Evolutionary conservation across 164 flowering plant genomes (phyloP).

Genomic region (Magnolia kwangsiensis): DNA sequence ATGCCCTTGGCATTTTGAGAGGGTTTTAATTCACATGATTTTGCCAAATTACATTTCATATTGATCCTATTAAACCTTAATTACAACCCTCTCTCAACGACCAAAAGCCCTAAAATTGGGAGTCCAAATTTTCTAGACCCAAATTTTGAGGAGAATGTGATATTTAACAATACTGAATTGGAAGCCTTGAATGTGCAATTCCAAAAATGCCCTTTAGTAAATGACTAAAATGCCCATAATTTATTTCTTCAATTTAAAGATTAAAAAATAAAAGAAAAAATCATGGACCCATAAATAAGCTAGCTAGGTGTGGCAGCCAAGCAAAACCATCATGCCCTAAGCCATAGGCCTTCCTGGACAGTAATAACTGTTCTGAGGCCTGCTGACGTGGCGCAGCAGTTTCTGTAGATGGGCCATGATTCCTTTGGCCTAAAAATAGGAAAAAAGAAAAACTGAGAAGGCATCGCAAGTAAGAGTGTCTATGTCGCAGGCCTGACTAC

Average conservation of each 20-base stretch:
- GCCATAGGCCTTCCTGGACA: background rate
- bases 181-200: no score
- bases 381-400: background rate
- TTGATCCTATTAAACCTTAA: no score
- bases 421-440: background rate
- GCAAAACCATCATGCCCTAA: background rate
- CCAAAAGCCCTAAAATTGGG: no score
- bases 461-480: background rate
- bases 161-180: no score
- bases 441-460: background rate
- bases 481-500: background rate
- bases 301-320: background rate
- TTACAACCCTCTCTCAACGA: no score
- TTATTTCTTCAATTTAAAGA: background rate
- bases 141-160: no score
- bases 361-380: background rate
- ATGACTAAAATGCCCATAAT: background rate
- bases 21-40: no score
- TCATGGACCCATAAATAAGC: background rate
- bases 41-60: no score
- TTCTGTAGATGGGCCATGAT: background rate
- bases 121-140: no score
- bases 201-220: no score
- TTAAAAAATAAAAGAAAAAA: background rate
- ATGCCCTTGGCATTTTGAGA: no score